Percentiles rank a stretch among this genome's conserved stretches.
These are phyloP conservation scores for Pichia sp. DNA, from an alignment of 1,139 yeast species.

Conservation along the genomic window DNA sequence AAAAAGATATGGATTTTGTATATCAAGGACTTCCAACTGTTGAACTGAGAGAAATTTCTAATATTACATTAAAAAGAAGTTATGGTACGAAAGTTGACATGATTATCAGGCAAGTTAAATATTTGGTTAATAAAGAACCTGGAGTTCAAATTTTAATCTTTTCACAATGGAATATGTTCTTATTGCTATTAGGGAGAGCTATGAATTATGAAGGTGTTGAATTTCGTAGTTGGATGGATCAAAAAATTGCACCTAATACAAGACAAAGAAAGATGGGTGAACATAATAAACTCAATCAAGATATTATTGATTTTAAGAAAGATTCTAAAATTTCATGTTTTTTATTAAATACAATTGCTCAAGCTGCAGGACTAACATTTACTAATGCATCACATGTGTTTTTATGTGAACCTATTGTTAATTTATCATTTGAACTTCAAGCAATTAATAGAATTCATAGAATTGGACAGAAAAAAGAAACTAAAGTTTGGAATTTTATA, in stretches of 20 bases:
- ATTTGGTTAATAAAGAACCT: slow-evolving; percentile 53
- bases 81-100: slow-evolving; percentile 85
- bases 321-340: slow-evolving; percentile 71
- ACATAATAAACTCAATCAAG: slow-evolving; percentile 28
- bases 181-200: slow-evolving; percentile 63
- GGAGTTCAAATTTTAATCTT: slow-evolving; percentile 74
- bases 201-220: slow-evolving; percentile 52
- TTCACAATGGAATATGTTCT: slow-evolving; percentile 81
- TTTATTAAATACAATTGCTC: slow-evolving; percentile 74
- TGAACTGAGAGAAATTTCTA: slow-evolving; percentile 41
- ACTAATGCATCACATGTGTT: slow-evolving; percentile 89
- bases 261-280: slow-evolving; percentile 1
- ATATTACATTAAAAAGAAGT: slow-evolving; percentile 30
- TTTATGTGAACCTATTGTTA: slow-evolving; percentile 86
- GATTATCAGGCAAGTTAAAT: slow-evolving; percentile 65
- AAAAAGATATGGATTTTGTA: slow-evolving; percentile 37
- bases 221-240: slow-evolving; percentile 33
- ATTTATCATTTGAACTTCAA: slow-evolving; percentile 79
- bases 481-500: slow-evolving; percentile 89
- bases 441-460: slow-evolving; percentile 90
- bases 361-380: slow-evolving; percentile 84
- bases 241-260: neutral
- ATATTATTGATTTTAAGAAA: slow-evolving; percentile 59
- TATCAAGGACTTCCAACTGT: slow-evolving; percentile 44
- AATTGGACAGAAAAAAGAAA: slow-evolving; percentile 76